Conservation (phyloP, 2,329 filamentous ascomycete genomes). For the Lasiodiplodia sp. region DNA sequence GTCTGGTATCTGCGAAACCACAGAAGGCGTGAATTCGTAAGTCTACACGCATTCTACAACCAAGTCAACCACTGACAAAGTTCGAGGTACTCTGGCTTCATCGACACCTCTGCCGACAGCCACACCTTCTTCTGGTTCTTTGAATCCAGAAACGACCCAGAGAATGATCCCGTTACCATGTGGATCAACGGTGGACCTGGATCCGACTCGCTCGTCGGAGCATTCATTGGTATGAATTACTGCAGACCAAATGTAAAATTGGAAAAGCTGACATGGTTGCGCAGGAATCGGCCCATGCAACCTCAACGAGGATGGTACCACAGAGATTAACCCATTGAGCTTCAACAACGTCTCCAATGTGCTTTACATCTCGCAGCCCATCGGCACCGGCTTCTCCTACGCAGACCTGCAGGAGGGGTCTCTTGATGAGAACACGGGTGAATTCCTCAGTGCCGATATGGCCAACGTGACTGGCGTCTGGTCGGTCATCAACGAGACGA, state of each 20-base stretch:
- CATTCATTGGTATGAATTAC: constrained; percentile 13
- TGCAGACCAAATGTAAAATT: constrained; percentile 41
- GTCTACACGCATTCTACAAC: neutral
- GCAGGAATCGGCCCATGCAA: constrained; percentile 55
- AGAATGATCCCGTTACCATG: constrained; percentile 63
- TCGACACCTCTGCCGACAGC: constrained; percentile 4
- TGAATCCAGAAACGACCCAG: constrained; percentile 63
- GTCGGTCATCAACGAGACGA: constrained; percentile 52
- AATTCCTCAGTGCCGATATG: constrained; percentile 1
- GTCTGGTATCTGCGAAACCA: constrained; percentile 53
- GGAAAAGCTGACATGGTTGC: constrained; percentile 57
- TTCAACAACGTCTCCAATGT: constrained; percentile 51
- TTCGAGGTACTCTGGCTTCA: constrained; percentile 24
- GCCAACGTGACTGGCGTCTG: constrained; percentile 45
- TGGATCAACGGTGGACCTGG: constrained; percentile 49
- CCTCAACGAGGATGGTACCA: constrained; percentile 50
- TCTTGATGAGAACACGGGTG: neutral
- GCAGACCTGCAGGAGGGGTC: constrained; percentile 33
- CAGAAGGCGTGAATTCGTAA: constrained; percentile 45
- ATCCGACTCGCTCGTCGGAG: constrained; percentile 18
- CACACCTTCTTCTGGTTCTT: constrained; percentile 72
- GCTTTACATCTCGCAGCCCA: constrained; percentile 49
- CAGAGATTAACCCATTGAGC: constrained; percentile 46
- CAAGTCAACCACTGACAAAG: neutral
- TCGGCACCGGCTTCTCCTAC: constrained; percentile 51